Base-by-base conservation (phyloP, 2,329 filamentous ascomycete genomes). In the Epichloe sibirici region DNA sequence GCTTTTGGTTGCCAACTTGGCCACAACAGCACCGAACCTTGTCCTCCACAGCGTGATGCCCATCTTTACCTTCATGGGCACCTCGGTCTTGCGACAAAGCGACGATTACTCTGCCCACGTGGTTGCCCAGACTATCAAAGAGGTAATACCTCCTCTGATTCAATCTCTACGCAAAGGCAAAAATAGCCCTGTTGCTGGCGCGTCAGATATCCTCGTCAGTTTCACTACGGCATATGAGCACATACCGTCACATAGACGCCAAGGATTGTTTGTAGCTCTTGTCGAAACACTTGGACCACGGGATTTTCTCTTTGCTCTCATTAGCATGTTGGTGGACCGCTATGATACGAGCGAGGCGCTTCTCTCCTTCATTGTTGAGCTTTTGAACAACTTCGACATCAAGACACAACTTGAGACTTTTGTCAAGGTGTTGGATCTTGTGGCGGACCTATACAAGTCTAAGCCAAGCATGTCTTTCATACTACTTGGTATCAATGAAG, bases 11-110 rank as follows among this genome's bases (percentile, higher is more conserved):
- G 90, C 91, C 25, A 86, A 83, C 53, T 75, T 98, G 42, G 91
- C 93, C 23, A 85, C 85, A 40, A 87, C 90, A 59, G 88, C 89
- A 0, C 93, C 94, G 0, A 90, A 95, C 65, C 74, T 95, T 47
- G 88, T 98, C 3, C 76, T 98, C 53, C 91, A 98, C 69, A 96
- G 90, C 60, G 88, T 98, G 51, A 98, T 98, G 93, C 93, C 93
- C 12, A 91, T 98, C 50, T 98, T 98, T 71, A 97, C 93, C 0
- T 96, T 97, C 65, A 96, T 97, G 85, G 90, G 91, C 43, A 86
- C 85, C 44, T 95, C 88, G 3, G 85, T 96, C 21, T 77, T 98
- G 48, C 84, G 88, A 48, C 91, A 96, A 70, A 89, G 88, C 60
- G 94, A 98, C 62, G 91, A 97, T 61, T 97, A 96, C 70, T 97